Evolutionary conservation across 768 basidiomycete species (phyloP).

Genomic region (Chalciporus piperatus): DNA sequence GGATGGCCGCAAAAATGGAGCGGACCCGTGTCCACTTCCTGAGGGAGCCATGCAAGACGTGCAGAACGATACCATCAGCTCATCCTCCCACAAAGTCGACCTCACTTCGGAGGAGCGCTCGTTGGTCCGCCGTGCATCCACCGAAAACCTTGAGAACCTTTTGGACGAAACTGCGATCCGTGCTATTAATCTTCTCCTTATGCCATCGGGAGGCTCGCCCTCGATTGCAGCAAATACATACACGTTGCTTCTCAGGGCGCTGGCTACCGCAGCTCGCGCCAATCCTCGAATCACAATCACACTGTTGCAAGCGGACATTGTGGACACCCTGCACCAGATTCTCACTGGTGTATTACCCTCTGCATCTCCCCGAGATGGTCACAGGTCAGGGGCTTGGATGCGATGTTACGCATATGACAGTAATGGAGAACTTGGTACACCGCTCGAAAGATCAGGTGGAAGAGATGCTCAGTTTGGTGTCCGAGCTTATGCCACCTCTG

Average conservation of each 20-base stretch:
- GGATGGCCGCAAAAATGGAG: too few species aligned
- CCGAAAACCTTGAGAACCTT: conserved; percentile 83
- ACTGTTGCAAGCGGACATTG: conserved; percentile 89
- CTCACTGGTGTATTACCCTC: conserved; percentile 91
- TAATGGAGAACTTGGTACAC: conserved; percentile 96
- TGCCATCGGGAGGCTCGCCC: conserved; percentile 84
- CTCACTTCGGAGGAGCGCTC: too few species aligned
- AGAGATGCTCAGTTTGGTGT: conserved; percentile 84
- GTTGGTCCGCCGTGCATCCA: conserved; percentile 46
- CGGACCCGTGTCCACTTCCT: too few species aligned
- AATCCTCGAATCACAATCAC: conserved; percentile 86
- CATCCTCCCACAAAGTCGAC: too few species aligned
- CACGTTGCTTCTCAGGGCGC: conserved; percentile 79
- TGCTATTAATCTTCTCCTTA: conserved; percentile 81
- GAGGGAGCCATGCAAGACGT: too few species aligned
- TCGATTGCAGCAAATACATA: conserved; percentile 85
- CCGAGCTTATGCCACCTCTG: conserved; percentile 89
- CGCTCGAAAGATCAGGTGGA: conserved; percentile 97
- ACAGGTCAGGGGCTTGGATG: conserved; percentile 81
- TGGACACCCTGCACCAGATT: conserved; percentile 91
- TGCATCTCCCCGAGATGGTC: conserved; percentile 47
- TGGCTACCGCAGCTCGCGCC: conserved; percentile 84
- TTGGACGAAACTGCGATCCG: conserved; percentile 76
- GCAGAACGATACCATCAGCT: too few species aligned
- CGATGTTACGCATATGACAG: conserved; percentile 92